Conservation (phyloP, 768 basidiomycete genomes). For the Phylloporus arenicola region DNA sequence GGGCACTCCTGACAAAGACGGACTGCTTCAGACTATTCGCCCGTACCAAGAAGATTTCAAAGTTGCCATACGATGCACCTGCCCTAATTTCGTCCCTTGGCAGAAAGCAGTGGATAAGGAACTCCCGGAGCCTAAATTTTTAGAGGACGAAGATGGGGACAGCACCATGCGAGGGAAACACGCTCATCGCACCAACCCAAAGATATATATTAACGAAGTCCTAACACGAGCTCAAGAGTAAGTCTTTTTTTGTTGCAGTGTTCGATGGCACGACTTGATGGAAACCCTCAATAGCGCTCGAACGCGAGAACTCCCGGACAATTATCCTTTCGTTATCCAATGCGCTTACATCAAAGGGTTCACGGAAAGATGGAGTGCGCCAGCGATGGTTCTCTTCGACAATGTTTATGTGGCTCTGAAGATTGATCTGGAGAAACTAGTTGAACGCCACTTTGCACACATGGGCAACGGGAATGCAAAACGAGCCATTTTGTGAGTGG, state of each 20-base stretch:
- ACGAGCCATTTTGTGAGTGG: slow-evolving; percentile 38
- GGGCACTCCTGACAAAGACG: slow-evolving; percentile 48
- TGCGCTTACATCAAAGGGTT: slow-evolving; percentile 42
- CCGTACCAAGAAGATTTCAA: slow-evolving; percentile 46
- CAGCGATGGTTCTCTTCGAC: slow-evolving; percentile 43
- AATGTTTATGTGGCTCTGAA: slow-evolving; percentile 34
- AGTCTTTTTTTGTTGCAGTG: slow-evolving; percentile 12
- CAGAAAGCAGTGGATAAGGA: slow-evolving; percentile 12
- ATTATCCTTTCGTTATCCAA: slow-evolving; percentile 61
- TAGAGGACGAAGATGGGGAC: slow-evolving; percentile 37
- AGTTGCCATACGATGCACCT: slow-evolving; percentile 42
- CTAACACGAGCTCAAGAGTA: slow-evolving; percentile 43
- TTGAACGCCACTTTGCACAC: slow-evolving; percentile 43
- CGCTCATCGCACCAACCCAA: background rate
- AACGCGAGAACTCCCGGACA: slow-evolving; percentile 65
- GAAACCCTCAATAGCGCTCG: slow-evolving; percentile 43
- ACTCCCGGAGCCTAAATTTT: slow-evolving; percentile 24
- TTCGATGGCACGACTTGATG: background rate
- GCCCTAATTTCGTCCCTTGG: slow-evolving; percentile 56
- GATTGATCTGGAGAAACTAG: slow-evolving; percentile 38
- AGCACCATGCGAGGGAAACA: background rate
- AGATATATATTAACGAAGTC: slow-evolving; percentile 52
- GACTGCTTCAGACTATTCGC: slow-evolving; percentile 52
- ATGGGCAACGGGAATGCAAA: slow-evolving; percentile 44
- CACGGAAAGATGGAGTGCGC: slow-evolving; percentile 44